These are phyloP conservation scores for Pseudogymnoascus sp. DNA, from an alignment of 2,329 filamentous ascomycete species.

Conservation along the genomic window DNA sequence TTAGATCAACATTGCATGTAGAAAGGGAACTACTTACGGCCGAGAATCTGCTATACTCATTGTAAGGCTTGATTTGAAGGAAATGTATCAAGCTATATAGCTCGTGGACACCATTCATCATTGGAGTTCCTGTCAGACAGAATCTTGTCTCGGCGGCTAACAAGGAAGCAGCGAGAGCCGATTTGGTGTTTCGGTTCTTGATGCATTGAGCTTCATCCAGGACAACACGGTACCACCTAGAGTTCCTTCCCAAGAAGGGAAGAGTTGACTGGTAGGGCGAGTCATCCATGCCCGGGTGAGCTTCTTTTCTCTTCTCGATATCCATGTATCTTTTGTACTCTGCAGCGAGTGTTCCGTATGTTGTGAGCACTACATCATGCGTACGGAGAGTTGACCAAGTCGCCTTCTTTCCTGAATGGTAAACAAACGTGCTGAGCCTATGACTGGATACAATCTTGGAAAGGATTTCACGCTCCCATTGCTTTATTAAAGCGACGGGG, in stretches of 20 bases:
- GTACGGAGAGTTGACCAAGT: conserved; percentile 52
- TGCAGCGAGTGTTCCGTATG: conserved; percentile 61
- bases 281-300: conserved; percentile 27
- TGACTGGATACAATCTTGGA: conserved; percentile 55
- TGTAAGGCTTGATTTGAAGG: conserved; percentile 67
- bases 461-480: conserved; percentile 76
- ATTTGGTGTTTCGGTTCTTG: conserved; percentile 62
- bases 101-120: conserved; percentile 80
- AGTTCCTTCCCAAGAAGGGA: conserved; percentile 52
- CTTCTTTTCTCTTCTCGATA: conserved; percentile 20
- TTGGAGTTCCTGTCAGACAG: conserved; percentile 73
- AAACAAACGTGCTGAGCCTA: conserved; percentile 56
- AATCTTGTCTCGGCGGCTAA: conserved; percentile 57
- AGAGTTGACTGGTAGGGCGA: conserved; percentile 32
- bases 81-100: conserved; percentile 72
- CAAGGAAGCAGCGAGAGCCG: conserved; percentile 49
- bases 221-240: conserved; percentile 61
- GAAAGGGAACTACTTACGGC: conserved; percentile 30
- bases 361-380: conserved; percentile 71
- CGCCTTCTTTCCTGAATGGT: conserved; percentile 57
- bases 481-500: conserved; percentile 69
- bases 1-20: conserved; percentile 11
- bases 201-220: conserved; percentile 75
- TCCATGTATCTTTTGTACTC: conserved; percentile 45
- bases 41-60: conserved; percentile 53